phyloP scores from a whole-genome alignment of 345 rosid species.

The Psidium friedrichsthalianum region DNA sequence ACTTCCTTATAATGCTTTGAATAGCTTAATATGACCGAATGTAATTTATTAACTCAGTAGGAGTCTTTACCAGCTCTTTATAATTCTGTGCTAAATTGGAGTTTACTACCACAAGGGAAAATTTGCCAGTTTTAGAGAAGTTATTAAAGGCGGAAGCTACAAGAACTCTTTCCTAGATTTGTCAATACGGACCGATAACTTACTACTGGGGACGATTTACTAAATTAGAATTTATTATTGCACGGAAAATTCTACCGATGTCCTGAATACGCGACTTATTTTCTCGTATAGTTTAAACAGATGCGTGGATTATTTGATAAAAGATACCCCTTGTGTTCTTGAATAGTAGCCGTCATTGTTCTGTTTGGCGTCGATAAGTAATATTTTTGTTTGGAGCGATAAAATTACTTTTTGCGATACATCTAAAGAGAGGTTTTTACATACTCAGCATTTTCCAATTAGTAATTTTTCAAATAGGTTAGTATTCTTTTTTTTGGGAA shows the following conservation, averaged over 20 bases:
- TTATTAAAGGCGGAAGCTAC: not conserved
- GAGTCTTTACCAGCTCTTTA: no score
- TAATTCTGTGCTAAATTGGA: not conserved
- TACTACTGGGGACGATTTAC: not conserved
- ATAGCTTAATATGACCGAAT: no score
- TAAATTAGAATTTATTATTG: not conserved
- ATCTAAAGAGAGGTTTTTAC: not conserved
- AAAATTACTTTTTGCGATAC: rapidly evolving
- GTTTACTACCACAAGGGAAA: not conserved
- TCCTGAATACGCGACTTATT: not conserved
- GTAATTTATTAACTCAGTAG: no score
- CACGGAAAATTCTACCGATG: not conserved
- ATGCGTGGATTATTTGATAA: not conserved
- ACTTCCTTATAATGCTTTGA: not conserved
- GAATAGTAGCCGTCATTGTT: not conserved
- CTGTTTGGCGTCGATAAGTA: not conserved
- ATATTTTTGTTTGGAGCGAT: not conserved
- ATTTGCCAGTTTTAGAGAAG: not conserved
- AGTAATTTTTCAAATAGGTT: not conserved
- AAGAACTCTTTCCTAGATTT: not conserved
- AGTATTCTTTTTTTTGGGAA: no score
- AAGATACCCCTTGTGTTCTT: not conserved
- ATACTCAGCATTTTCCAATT: not conserved
- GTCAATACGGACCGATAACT: not conserved
- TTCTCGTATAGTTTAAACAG: not conserved